Percentiles rank a stretch among this genome's conserved stretches.
These are phyloP conservation scores for Monosporascus sp. DNA, from an alignment of 2,329 filamentous ascomycete genomes.

Conservation along the genomic window DNA sequence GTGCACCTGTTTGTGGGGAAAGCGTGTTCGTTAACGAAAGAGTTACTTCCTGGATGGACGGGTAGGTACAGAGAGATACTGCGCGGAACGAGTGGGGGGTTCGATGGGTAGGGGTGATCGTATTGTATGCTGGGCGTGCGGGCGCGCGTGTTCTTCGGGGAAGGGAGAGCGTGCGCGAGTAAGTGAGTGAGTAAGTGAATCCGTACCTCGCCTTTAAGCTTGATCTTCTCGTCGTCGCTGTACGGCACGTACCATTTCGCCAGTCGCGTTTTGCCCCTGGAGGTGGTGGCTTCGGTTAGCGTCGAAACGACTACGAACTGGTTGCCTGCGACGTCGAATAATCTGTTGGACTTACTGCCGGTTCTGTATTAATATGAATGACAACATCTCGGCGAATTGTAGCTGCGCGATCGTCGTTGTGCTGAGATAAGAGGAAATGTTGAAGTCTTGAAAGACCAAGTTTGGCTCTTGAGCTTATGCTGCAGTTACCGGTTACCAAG, in stretches of 20 bases:
- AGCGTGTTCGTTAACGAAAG: no score
- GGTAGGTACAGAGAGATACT: no score
- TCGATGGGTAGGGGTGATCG: no score
- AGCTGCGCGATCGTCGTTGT: conserved; percentile 1
- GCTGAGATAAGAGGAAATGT: neutral
- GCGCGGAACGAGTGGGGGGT: no score
- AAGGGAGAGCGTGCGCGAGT: neutral
- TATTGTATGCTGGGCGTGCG: no score
- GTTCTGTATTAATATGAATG: conserved; percentile 39
- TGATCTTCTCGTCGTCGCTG: conserved; percentile 98
- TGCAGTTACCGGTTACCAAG: no score
- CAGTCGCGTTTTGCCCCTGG: conserved; percentile 91
- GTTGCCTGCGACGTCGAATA: no score
- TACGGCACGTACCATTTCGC: conserved; percentile 99
- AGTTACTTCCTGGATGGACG: no score
- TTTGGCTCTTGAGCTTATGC: no score
- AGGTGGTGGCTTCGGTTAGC: neutral
- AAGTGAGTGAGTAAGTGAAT: conserved; percentile 2
- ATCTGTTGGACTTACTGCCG: conserved; percentile 28
- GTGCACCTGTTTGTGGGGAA: conserved; percentile 62
- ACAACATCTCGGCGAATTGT: conserved; percentile 27
- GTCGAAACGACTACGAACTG: neutral
- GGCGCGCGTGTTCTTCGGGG: neutral
- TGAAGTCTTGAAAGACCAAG: neutral
- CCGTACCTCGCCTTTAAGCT: conserved; percentile 89